Evolutionary conservation across 2,329 filamentous ascomycete genomes (phyloP), one percentile per base, ranked within the genome.

Genomic region (Arthrobotrys iridis): DNA sequence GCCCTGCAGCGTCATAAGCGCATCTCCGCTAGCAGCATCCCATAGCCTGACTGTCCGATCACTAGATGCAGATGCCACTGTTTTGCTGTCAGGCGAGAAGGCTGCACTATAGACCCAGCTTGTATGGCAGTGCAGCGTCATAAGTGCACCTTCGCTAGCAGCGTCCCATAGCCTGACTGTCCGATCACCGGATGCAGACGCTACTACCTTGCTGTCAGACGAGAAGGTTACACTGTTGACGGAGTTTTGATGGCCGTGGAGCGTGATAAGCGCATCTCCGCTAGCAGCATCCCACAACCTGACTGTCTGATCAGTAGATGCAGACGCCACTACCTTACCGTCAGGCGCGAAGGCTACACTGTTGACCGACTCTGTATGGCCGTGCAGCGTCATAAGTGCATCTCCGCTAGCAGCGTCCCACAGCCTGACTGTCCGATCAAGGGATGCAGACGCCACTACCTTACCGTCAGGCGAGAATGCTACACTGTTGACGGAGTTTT

Each of bases 181-280:
- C 8, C 3, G 22, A 28, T 7, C 37, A 3, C 22, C 41, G 7
- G 43, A 37, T 37, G 95, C 95, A 4, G 95, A 98, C 4, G 94
- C 95, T 80, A 99, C 98, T 71, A 93, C 93, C 63, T 93, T 91
- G 37, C 95, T 94, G 79, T 98, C 96, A 45, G 92, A 90, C 28
- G 94, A 60, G 20, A 60, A 60, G 7, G 15, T 35, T 30, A 60
- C 35, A 8, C 13, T 4, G n/a, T n/a, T n/a, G n/a, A 66, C 33
- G 13, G 10, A 7, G 10, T 7, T n/a, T 4, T 15, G 30, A 35
- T 55, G 48, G 4, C 18, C 26, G 4, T 26, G 15, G 11, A 26
- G 10, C 24, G 7, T n/a, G 15, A 41, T 22, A 5, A 15, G 20
- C 4, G 20, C 40, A 7, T 30, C n/a, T 18, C 48, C 48, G 30